Base-by-base conservation (phyloP, 169 alveolate species). In the Cryptosporidium muris region DNA sequence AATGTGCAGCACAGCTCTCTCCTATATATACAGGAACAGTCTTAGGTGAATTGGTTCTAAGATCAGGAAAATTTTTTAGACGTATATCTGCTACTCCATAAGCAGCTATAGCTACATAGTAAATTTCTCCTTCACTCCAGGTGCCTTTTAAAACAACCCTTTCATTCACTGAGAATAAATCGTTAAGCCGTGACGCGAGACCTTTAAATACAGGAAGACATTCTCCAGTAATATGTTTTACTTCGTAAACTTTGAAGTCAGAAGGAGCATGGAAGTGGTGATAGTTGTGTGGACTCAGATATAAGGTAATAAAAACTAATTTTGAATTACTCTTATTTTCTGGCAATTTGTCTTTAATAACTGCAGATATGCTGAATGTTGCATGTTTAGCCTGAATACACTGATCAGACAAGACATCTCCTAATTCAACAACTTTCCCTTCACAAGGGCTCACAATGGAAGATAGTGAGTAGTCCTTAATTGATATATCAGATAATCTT, bases 251-350 rank as follows among this genome's bases (percentile, higher is more conserved):
- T 40, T 82, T 51, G 62, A 91, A 89, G 48, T 92, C 68, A 25
- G 93, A 66, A 14, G 98, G 97, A 3, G 96, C 89, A 82, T 95
- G 97, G 88, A 91, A 95, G 64, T 96, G 89, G 68, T 95, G 98
- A 81, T 94, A 95, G 85, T 95, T 95, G 36, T 94, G 91, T 16
- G 98, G 98, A 47, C 94, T 91, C 49, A 95, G 90, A 85, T 95
- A 95, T 53, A 95, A 64, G 25, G 81, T 91, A 14, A 82, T 85
- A 58, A 81, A 92, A 54, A 82, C 82, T 2, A 92, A 60, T 6
- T 45, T 64, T 45, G 80, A 64, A 25, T 25, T 0, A 36, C 38
- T 60, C n/a, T 25, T 11, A 42, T 52, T 54, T 14, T 42, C 48
- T 14, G 64, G 38, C 82, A 82, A 45, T 80, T 81, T 45, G 88